These are phyloP conservation scores for Nemania sp. DNA, from an alignment of 2,329 filamentous ascomycete species.

Conservation along the genomic window DNA sequence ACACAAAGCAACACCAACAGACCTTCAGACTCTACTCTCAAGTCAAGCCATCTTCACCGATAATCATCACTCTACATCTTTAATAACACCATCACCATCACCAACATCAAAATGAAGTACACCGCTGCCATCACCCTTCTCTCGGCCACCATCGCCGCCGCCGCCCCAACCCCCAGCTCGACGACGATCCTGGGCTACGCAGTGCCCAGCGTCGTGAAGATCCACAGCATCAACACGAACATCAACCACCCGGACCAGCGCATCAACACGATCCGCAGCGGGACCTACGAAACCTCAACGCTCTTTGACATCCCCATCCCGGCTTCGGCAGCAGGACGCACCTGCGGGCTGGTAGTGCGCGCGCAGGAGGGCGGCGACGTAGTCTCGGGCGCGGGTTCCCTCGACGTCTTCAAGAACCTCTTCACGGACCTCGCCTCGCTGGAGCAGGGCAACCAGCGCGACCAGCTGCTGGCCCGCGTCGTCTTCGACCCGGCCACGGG, in stretches of 20 bases:
- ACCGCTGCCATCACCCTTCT: conserved; percentile 31
- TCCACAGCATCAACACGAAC: conserved; percentile 33
- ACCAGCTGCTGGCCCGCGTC: conserved; percentile 33
- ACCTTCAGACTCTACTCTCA: not conserved
- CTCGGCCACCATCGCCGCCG: conserved; percentile 33
- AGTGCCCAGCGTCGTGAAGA: conserved; percentile 35
- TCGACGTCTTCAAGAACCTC: conserved; percentile 37
- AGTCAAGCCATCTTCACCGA: not conserved
- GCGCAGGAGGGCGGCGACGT: conserved; percentile 20
- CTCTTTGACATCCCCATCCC: conserved; percentile 38
- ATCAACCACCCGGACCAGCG: conserved; percentile 11
- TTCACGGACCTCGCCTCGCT: conserved; percentile 33
- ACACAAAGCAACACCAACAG: not conserved
- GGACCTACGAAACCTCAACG: conserved; percentile 31
- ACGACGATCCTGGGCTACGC: conserved; percentile 25
- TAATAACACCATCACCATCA: not conserved
- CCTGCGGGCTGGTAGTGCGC: conserved; percentile 34
- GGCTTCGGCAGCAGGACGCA: conserved; percentile 28
- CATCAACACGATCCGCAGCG: conserved; percentile 30
- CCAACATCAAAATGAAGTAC: conserved; percentile 34
- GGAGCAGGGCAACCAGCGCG: conserved; percentile 33
- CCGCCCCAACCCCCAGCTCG: conserved; percentile 28
- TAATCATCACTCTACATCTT: not conserved
- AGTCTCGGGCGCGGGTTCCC: conserved; percentile 21
- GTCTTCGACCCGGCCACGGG: conserved; percentile 28